Conservation (phyloP, 2,329 filamentous ascomycete genomes). For the Aspergillus hiratsukae region DNA sequence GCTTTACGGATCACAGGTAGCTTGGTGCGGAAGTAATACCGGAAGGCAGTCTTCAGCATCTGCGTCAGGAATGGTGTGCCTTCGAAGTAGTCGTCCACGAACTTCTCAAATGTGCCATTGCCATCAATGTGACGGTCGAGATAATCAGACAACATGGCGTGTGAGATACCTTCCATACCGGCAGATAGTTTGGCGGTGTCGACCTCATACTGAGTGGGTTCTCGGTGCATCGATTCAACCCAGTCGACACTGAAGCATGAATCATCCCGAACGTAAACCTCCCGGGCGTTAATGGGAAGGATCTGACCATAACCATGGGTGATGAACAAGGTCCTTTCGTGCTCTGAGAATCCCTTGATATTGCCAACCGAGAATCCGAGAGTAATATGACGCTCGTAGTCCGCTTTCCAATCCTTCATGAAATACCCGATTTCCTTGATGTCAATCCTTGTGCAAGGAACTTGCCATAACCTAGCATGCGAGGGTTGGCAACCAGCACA, state of each 20-base stretch:
- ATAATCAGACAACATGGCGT: constrained; percentile 78
- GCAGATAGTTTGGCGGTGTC: constrained; percentile 86
- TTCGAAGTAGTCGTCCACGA: constrained; percentile 94
- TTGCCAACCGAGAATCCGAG: constrained; percentile 88
- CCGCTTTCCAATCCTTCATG: constrained; percentile 98
- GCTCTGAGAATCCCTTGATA: constrained; percentile 74
- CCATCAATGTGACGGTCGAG: constrained; percentile 92
- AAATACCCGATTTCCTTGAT: constrained; percentile 99
- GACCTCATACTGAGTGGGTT: constrained; percentile 76
- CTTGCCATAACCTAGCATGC: constrained; percentile 93
- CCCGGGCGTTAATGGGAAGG: constrained; percentile 85
- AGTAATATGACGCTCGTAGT: constrained; percentile 86
- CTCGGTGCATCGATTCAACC: constrained; percentile 75
- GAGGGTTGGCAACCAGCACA: constrained; percentile 94
- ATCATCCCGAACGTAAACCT: constrained; percentile 87
- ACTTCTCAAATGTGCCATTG: constrained; percentile 84
- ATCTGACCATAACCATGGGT: constrained; percentile 95
- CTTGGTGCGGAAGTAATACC: constrained; percentile 85
- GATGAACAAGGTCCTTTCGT: constrained; percentile 73
- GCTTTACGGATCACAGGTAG: constrained; percentile 90
- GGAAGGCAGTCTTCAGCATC: constrained; percentile 92
- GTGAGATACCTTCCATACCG: constrained; percentile 80
- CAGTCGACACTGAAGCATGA: constrained; percentile 92
- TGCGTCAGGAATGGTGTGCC: constrained; percentile 93
- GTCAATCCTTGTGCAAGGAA: constrained; percentile 94